Evolutionary conservation across 306 rosid species (phyloP), one percentile per base, ranked within the genome.

Genomic region (Trifolium pratense): DNA sequence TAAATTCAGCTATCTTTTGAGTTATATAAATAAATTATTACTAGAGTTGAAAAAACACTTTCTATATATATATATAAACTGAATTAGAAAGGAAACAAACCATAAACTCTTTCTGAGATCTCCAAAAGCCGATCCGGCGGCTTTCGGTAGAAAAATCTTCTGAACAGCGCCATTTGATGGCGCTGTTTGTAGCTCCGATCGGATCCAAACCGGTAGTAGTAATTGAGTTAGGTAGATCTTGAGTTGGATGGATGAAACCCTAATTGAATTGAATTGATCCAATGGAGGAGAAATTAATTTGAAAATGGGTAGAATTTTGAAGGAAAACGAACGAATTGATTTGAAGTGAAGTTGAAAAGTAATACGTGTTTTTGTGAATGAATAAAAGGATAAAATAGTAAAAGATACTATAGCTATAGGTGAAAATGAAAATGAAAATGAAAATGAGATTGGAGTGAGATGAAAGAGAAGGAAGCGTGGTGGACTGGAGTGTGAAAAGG

Each of bases 101-200:
- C 97, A 78, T 94, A 94, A 36, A 94, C 99, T 73, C 99, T 85
- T 70, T 94, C 99, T 12, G 97, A 89, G 86, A 94, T 94, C 89
- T 94, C 97, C 4, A 94, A 94, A 76, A 94, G 99, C 80, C 96
- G 97, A 90, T 94, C 96, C 79, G 99, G 99, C 72, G 99, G 99
- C 89, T 91, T 94, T 83, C 97, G 83, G 81, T 91, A 91, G 72
- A 94, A 94, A 73, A 94, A 86, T 66, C 94, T 84, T 81, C 97
- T 86, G 88, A 94, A 94, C 96, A 94, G 99, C 97, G 97, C 99
- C 99, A 94, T 94, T 60, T 4, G 85, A 85, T 80, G 97, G 97
- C 99, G 99, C 99, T 91, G 97, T 88, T 94, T 79, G 91, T 83
- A 76, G 89, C 90, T 81, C 78, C 70, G 89, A 86, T 83, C 82